Evolutionary conservation across 108 stramenopile species (phyloP), one percentile per base, ranked within the genome.

Genomic region (Cyclotella baltica): DNA sequence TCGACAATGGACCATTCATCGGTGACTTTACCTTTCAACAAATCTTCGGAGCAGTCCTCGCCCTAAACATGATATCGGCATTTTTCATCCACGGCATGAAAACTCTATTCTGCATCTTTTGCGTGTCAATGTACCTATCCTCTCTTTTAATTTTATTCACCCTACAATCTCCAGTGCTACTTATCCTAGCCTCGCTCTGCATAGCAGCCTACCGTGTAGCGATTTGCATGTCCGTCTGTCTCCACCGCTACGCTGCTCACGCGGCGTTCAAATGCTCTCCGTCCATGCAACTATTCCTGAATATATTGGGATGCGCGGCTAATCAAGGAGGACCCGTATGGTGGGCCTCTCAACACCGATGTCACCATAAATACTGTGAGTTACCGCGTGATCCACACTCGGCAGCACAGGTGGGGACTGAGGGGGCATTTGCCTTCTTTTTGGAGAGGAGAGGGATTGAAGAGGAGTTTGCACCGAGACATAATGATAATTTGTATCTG

Each of bases 311-410:
- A 10, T 90, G 86, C 36, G 51, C 75, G 23, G 87, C 86, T 33
- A 83, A 84, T 57, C 89, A 90, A 40, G 87, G 89, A 1, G 83
- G 85, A 18, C 89, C 89, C 0, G 77, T 90, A 37, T 90, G 89
- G 89, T 90, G 89, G 89, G 87, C 89, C 9, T 72, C 73, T 0
- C 85, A 87, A 50, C 89, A 90, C 82, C 74, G 85, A 1, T 76
- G 86, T 47, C 89, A 90, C 70, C 89, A 90, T 77, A 88, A 86
- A 46, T 64, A 84, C 57, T 88, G 88, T 56, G 88, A 88, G 52
- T 19, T 69, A 36, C 76, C 77, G 0, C 73, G 83, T 16, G 88
- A 89, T 85, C 88, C 88, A 15, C 88, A 89, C 52, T 80, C 82
- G 23, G 78, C 88, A 37, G 59, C 84, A 40, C 37, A 70, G 65